Evolutionary conservation across 139 green algal species (phyloP).

Genomic region (Desmodesmus armatus): DNA sequence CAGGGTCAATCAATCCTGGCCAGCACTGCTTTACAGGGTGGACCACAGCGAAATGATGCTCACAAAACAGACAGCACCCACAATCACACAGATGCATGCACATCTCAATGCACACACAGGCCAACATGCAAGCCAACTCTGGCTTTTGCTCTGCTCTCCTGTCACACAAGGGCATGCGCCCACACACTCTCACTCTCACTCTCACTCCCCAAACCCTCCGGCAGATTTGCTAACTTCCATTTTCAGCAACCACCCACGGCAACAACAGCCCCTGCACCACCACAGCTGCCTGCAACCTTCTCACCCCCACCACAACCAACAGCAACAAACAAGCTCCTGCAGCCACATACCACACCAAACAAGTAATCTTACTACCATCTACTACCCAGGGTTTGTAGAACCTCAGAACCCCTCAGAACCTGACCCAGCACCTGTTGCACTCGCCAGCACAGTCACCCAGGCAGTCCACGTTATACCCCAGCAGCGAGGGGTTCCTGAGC

Average conservation of each 20-base stretch:
- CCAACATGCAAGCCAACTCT: too few species aligned
- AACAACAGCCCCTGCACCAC: not conserved
- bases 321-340: not conserved
- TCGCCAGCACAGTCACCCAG: constrained; percentile 67
- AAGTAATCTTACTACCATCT: not conserved
- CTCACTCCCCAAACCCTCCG: not conserved
- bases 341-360: not conserved
- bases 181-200: not conserved
- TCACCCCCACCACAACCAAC: not conserved
- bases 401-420: constrained; percentile 47
- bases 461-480: constrained; percentile 74
- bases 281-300: not conserved
- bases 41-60: too few species aligned
- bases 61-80: too few species aligned
- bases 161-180: not conserved
- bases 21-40: too few species aligned
- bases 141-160: not conserved
- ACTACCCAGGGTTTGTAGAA: not conserved
- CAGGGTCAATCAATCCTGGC: too few species aligned
- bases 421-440: constrained; percentile 75
- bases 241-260: too few species aligned
- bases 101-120: too few species aligned
- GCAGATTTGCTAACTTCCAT: not conserved
- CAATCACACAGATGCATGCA: too few species aligned
- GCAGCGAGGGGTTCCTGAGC: constrained; percentile 55